phyloP scores from a whole-genome alignment of 768 basidiomycete species.

The Serendipita sp. region DNA sequence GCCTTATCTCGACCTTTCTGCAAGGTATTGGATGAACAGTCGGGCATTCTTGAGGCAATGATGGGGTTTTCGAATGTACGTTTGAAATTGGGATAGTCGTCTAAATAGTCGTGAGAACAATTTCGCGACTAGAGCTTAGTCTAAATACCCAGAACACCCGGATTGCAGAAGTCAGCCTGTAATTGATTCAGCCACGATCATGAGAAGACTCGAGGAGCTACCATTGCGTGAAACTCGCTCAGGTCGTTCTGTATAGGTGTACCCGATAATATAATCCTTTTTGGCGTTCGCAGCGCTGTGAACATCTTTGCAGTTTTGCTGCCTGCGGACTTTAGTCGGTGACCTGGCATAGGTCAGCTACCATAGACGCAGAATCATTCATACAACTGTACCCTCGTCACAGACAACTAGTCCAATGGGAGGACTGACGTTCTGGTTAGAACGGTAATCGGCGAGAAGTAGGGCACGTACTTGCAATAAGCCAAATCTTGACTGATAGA shows the following conservation, averaged over 20 bases:
- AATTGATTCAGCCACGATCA: slow-evolving; percentile 5
- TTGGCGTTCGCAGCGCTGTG: slow-evolving; percentile 52
- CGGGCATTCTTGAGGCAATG: slow-evolving; percentile 66
- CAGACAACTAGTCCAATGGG: slow-evolving; percentile 88
- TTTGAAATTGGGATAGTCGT: slow-evolving; percentile 60
- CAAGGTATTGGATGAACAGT: slow-evolving; percentile 51
- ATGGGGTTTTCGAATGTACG: slow-evolving; percentile 80
- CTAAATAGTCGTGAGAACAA: slow-evolving; percentile 23
- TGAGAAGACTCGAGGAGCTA: slow-evolving; percentile 21
- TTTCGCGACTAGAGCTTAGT: not conserved
- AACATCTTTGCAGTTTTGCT: slow-evolving; percentile 86
- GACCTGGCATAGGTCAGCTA: slow-evolving; percentile 44
- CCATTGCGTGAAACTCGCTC: slow-evolving; percentile 93
- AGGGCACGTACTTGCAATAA: slow-evolving; percentile 42
- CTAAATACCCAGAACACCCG: slow-evolving; percentile 60
- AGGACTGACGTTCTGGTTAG: slow-evolving; percentile 33
- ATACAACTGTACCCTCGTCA: slow-evolving; percentile 57
- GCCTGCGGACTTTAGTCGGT: slow-evolving; percentile 80
- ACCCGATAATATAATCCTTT: slow-evolving; percentile 82
- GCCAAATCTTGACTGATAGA: slow-evolving; percentile 35
- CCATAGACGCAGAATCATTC: not conserved
- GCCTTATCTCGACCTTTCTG: slow-evolving; percentile 66
- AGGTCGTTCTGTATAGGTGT: slow-evolving; percentile 97
- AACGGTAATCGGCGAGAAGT: not conserved
- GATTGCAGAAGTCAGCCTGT: slow-evolving; percentile 88